These are phyloP conservation scores for Ceriops decandra DNA, from an alignment of 345 rosid genomes.

Conservation along the genomic window DNA sequence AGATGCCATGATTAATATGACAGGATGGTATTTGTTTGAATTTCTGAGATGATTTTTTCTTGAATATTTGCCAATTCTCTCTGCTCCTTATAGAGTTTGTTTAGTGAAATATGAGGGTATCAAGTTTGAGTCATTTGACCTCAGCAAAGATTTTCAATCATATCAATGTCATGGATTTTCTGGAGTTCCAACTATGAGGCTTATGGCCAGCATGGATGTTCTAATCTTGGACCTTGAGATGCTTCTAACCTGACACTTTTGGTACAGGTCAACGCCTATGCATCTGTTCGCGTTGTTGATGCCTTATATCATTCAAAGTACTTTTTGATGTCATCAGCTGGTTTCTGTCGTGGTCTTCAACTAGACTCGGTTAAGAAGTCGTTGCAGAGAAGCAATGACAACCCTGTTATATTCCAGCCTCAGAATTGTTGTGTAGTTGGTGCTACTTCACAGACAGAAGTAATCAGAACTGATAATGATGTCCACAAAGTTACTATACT, in stretches of 20 bases:
- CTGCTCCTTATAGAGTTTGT: neutral
- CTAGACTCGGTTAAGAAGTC: constrained; percentile 32
- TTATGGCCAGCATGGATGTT: neutral
- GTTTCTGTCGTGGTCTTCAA: constrained; percentile 30
- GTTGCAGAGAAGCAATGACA: constrained; percentile 30
- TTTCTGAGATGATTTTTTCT: neutral
- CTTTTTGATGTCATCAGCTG: constrained; percentile 45
- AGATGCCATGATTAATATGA: neutral
- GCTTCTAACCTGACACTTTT: constrained; percentile 5
- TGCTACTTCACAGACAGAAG: constrained; percentile 27
- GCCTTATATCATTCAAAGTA: constrained; percentile 76
- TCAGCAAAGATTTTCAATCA: neutral
- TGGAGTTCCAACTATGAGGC: neutral
- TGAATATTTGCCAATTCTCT: neutral
- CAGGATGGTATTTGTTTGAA: neutral
- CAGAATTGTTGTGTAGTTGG: constrained; percentile 24
- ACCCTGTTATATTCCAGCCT: constrained; percentile 21
- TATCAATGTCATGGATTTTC: neutral
- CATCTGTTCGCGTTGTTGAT: constrained; percentile 66
- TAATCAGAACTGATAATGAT: constrained; percentile 26
- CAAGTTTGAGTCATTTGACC: neutral
- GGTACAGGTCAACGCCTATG: constrained; percentile 70
- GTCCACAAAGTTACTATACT: constrained; percentile 83
- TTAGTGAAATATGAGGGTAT: neutral
- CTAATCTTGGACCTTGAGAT: neutral